Evolutionary conservation across 1,139 yeast species (phyloP).

Genomic region (Nakaseomyces bracarensis): DNA sequence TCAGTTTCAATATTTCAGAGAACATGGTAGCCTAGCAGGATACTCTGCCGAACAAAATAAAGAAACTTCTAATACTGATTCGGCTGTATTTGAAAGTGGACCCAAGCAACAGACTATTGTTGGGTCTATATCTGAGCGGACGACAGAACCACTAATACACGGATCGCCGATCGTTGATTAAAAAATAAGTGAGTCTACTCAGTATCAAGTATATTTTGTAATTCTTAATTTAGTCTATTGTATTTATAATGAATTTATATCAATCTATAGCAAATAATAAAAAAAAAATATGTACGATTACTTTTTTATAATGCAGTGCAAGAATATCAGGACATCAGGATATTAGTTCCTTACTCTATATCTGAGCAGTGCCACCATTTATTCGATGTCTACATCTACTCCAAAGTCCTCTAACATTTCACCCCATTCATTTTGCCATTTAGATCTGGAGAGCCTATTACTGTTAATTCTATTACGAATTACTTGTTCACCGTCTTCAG

Average conservation of each 20-base stretch:
- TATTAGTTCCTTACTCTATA: no score
- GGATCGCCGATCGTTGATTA: slow-evolving; percentile 2
- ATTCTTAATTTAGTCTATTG: background rate
- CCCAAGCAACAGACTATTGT: background rate
- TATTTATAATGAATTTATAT: background rate
- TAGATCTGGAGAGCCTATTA: slow-evolving; percentile 35
- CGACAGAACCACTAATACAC: background rate
- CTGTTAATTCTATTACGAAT: slow-evolving; percentile 31
- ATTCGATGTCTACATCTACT: slow-evolving; percentile 67
- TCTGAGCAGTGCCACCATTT: no score
- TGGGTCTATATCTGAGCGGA: slow-evolving; percentile 12
- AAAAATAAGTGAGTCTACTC: no score
- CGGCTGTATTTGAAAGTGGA: slow-evolving; percentile 13
- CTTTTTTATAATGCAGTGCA: slow-evolving; percentile 8
- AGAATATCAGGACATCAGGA: no score
- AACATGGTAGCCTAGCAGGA: slow-evolving; percentile 14
- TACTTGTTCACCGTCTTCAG: slow-evolving; percentile 27
- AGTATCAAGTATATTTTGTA: no score
- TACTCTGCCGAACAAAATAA: background rate
- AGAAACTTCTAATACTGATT: slow-evolving; percentile 14
- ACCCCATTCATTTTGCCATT: slow-evolving; percentile 76
- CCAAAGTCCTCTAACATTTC: slow-evolving; percentile 79
- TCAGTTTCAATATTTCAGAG: slow-evolving; percentile 10
- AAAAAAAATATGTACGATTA: background rate
- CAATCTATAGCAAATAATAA: slow-evolving; percentile 7